Evolutionary conservation across 306 rosid species (phyloP).

Genomic region (Prunus campanulata): DNA sequence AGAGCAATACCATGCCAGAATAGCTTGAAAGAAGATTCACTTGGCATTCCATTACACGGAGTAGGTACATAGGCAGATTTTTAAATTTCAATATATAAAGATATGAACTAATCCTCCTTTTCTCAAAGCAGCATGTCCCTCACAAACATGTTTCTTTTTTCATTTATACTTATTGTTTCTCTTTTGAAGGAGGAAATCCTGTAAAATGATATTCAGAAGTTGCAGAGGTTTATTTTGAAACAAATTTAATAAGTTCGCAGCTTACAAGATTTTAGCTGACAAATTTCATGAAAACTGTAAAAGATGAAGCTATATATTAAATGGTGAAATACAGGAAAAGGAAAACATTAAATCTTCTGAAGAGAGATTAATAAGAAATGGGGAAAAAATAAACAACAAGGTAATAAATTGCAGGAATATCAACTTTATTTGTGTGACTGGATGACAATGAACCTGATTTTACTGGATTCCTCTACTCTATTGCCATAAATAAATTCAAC

Average conservation of each 20-base stretch:
- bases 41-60: neutral
- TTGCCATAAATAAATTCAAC: neutral
- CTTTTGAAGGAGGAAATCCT: neutral
- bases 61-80: neutral
- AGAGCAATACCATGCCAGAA: conserved; percentile 11
- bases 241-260: neutral
- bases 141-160: too few species aligned
- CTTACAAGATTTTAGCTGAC: neutral
- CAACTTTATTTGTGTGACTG: neutral
- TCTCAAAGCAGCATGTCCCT: neutral
- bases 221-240: neutral
- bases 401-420: neutral
- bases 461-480: neutral
- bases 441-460: neutral
- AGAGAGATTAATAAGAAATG: neutral
- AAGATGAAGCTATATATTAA: neutral
- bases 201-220: neutral
- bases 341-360: neutral
- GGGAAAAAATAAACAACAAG: neutral
- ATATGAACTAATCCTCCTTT: neutral
- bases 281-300: neutral
- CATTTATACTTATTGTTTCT: neutral
- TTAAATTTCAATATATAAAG: neutral
- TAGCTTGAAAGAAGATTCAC: neutral
- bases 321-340: neutral